Conservation (phyloP, 192 early-diverging fungal genomes). For the Podila verticillata region DNA sequence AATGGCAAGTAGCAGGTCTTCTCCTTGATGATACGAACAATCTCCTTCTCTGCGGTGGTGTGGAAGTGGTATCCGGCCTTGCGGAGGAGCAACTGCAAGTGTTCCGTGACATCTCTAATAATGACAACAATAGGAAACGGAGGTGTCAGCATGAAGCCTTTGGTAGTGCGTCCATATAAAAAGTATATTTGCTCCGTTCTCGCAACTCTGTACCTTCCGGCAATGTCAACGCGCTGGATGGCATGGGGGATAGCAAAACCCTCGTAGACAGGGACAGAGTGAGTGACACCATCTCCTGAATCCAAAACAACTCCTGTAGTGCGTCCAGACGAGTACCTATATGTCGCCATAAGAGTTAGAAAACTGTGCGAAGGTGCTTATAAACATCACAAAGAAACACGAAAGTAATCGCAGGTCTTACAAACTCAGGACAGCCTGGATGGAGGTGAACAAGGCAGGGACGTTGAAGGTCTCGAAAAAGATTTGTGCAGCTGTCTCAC, state of each 20-base stretch:
- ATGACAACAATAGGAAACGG: neutral
- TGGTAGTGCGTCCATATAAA: neutral
- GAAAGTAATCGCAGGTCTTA: conserved; percentile 48
- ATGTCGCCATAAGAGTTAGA: neutral
- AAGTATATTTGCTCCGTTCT: neutral
- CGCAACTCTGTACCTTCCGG: conserved; percentile 66
- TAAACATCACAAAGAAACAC: neutral
- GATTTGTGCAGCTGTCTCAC: conserved; percentile 94
- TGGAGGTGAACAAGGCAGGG: conserved; percentile 94
- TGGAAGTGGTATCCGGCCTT: conserved; percentile 89
- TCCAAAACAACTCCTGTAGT: conserved; percentile 98
- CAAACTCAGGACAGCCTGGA: conserved; percentile 97
- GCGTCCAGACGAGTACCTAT: conserved; percentile 93
- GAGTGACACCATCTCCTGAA: conserved; percentile 96
- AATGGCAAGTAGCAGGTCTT: conserved; percentile 93
- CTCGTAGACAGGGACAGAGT: conserved; percentile 93
- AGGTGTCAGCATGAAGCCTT: neutral
- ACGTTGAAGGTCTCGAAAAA: conserved; percentile 99
- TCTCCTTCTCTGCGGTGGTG: conserved; percentile 95
- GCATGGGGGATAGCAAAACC: conserved; percentile 96
- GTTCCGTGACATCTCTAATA: conserved; percentile 88
- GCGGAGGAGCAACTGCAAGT: conserved; percentile 91
- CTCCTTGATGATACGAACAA: conserved; percentile 96
- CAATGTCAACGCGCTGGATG: conserved; percentile 92
- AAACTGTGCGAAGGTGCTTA: neutral